phyloP scores from a whole-genome alignment of 176 grass and related monocot genomes.

The Oryza officinalis region DNA sequence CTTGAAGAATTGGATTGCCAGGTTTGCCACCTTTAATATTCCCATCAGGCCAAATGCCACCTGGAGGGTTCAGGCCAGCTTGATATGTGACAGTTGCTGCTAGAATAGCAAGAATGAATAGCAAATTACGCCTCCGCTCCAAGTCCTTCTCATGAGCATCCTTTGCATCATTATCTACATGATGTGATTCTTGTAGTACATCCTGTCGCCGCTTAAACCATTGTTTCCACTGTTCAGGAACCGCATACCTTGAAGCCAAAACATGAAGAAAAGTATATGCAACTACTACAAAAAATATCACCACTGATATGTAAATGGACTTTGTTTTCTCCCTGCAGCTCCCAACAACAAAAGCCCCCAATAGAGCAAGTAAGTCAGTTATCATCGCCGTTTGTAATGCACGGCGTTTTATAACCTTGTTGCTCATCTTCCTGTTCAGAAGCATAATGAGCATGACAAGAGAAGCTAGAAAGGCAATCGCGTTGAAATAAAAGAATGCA shows the following conservation, averaged over 20 bases:
- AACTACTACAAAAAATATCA: constrained; percentile 5
- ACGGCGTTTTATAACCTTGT: constrained; percentile 16
- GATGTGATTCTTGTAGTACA: neutral
- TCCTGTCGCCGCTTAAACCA: neutral
- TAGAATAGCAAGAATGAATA: constrained; percentile 39
- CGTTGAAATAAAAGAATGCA: constrained; percentile 34
- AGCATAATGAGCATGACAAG: constrained; percentile 36
- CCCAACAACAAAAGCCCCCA: constrained; percentile 23
- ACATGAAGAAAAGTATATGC: constrained; percentile 17
- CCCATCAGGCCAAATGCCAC: constrained; percentile 40
- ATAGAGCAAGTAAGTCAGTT: constrained; percentile 18
- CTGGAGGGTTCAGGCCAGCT: constrained; percentile 43
- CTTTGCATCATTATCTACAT: neutral
- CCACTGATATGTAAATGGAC: constrained; percentile 23
- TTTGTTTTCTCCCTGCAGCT: constrained; percentile 29
- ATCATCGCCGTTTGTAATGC: constrained; percentile 29
- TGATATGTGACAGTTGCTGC: constrained; percentile 47
- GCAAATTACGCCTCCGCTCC: constrained; percentile 38
- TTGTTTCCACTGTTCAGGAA: neutral
- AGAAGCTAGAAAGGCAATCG: constrained; percentile 20
- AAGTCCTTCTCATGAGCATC: constrained; percentile 10
- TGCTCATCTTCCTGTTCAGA: constrained; percentile 23
- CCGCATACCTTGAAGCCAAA: neutral
- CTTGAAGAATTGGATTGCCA: constrained; percentile 44
- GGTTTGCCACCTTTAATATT: neutral